Base-by-base conservation (phyloP, 768 basidiomycete species). In the Mycena epipterygia region DNA sequence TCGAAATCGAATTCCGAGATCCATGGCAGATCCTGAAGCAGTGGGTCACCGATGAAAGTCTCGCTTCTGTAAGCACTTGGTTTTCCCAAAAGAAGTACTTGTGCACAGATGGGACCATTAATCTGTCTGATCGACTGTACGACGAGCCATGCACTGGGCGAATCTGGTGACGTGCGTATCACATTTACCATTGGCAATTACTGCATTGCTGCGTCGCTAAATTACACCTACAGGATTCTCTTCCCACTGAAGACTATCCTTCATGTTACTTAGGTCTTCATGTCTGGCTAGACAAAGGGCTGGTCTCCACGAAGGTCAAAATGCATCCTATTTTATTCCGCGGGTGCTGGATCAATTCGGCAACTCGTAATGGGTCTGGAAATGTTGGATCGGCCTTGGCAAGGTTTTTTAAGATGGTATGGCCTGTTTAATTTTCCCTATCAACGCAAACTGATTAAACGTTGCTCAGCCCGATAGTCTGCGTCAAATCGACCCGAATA, bases 261-360 rank as follows among this genome's bases (percentile, higher is more conserved):
- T 61, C 59, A 21, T 75, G 74, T 48, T 75, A 46, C 32, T 35
- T 76, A 0, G 72, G 72, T 11, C 32, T 73, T 4, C 68, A 70
- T 39, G 25, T 74, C n/a, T 76, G 75, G 76, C 58, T 74, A 5
- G 76, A 76, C 52, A 76, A 75, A 44, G 69, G 75, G 8, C 35
- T 63, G 2, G 76, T 77, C 46, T 56, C 73, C 5, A 72, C 64
- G 9, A 67, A 67, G 33, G 59, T 67, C 25, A 75, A 73, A 29
- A 75, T 72, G 73, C 73, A 76, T 41, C 76, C 73, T 2, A 67
- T 76, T 14, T 25, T 77, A 3, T 39, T 74, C 19, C 75, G 73
- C 9, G 67, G 60, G 1, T 59, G 52, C 16, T 76, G 64, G 62
- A 74, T 76, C 32, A 66, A 72, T n/a, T 57, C 71, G 16, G 53